These are phyloP conservation scores for Trichoderma brevicompactum DNA, from an alignment of 2,329 filamentous ascomycete genomes.

Conservation along the genomic window DNA sequence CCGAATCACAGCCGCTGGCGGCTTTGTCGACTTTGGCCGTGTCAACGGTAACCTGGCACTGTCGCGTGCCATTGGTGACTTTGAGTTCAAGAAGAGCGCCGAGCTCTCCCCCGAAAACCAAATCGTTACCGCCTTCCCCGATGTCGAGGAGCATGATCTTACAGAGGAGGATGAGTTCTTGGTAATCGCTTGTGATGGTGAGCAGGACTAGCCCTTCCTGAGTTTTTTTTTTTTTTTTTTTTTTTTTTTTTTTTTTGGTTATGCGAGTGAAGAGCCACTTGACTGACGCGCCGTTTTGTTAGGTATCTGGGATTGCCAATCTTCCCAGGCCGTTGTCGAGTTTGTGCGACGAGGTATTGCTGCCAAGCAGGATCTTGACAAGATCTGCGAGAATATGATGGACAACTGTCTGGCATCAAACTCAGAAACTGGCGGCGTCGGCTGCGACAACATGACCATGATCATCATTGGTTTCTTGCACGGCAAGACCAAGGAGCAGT, in stretches of 20 bases:
- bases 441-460: constrained; percentile 99
- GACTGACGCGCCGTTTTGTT: not conserved
- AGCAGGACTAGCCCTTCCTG: constrained; percentile 40
- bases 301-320: constrained; percentile 99
- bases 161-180: constrained; percentile 94
- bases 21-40: constrained; percentile 97
- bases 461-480: constrained; percentile 84
- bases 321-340: constrained; percentile 94
- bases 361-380: constrained; percentile 90
- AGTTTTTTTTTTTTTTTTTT: not conserved
- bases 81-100: constrained; percentile 99
- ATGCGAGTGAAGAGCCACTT: not conserved
- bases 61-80: constrained; percentile 96
- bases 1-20: constrained; percentile 91
- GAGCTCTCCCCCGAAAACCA: constrained; percentile 97
- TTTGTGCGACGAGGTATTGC: constrained; percentile 96
- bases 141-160: constrained; percentile 89
- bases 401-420: constrained; percentile 98
- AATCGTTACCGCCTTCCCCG: constrained; percentile 95
- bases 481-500: constrained; percentile 93
- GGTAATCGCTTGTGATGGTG: constrained; percentile 90
- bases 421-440: constrained; percentile 95
- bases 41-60: constrained; percentile 98
- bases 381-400: constrained; percentile 99
- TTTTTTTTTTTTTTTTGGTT: not conserved